Evolutionary conservation across 371 early-diverging fungal species (phyloP).

Genomic region (Syncephalis plumigaleata): DNA sequence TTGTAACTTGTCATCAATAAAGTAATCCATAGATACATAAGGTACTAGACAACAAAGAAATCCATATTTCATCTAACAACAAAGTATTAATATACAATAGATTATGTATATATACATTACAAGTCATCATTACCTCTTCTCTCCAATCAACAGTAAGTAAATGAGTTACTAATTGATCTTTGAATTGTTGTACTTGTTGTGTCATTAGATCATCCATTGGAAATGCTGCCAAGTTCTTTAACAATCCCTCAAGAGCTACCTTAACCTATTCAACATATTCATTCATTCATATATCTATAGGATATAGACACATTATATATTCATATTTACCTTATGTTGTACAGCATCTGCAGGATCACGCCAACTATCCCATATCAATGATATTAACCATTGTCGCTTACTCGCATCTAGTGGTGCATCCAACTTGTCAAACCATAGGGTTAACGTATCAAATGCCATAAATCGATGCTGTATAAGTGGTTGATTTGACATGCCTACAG

Average conservation of each 20-base stretch:
- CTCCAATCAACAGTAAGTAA: constrained; percentile 31
- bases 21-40: too few species aligned
- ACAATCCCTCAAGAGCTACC: constrained; percentile 16
- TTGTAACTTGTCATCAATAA: too few species aligned
- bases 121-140: constrained; percentile 14
- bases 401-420: constrained; percentile 13
- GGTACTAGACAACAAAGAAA: too few species aligned
- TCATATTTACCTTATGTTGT: constrained; percentile 33
- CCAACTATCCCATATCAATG: constrained; percentile 60
- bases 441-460: constrained; percentile 1
- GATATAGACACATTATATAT: too few species aligned
- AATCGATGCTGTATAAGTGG: too few species aligned
- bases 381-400: constrained; percentile 30
- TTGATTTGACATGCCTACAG: too few species aligned
- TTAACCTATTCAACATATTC: constrained; percentile 10
- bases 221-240: constrained; percentile 6
- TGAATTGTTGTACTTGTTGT: constrained; percentile 12
- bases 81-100: too few species aligned
- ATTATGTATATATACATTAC: too few species aligned
- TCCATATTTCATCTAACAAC: too few species aligned
- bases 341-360: constrained; percentile 68
- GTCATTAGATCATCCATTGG: constrained; percentile 8
- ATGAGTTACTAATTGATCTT: constrained; percentile 16
- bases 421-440: constrained; percentile 1
- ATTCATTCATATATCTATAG: neutral